These are phyloP conservation scores for Heritiera littoralis DNA, from an alignment of 345 rosid genomes.

Conservation along the genomic window DNA sequence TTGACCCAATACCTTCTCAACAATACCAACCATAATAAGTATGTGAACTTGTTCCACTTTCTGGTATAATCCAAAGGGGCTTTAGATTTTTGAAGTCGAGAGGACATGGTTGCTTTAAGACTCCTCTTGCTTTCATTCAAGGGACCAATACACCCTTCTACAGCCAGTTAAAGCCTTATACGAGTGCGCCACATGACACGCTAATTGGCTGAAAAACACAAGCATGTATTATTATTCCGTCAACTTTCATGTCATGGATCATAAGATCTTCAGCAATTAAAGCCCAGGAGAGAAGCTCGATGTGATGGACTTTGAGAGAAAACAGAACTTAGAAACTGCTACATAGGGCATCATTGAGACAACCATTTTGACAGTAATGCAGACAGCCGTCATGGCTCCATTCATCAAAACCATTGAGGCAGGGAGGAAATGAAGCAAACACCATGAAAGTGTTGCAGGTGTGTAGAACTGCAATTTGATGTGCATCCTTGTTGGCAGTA, in stretches of 20 bases:
- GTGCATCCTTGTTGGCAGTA: background rate
- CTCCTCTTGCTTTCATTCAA: background rate
- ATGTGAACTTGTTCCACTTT: background rate
- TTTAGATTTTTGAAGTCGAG: background rate
- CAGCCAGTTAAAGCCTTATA: background rate
- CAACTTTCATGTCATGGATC: background rate
- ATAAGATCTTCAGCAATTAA: background rate
- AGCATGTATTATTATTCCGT: background rate
- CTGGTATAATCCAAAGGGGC: background rate
- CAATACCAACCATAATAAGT: too few species aligned
- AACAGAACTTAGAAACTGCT: background rate
- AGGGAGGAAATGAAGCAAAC: background rate
- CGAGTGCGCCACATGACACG: background rate
- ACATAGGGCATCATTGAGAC: background rate
- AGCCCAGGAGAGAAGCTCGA: background rate
- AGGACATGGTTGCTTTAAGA: constrained; percentile 1
- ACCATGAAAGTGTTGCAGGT: background rate
- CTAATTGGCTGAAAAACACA: background rate
- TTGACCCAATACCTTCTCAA: too few species aligned
- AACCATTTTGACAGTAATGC: background rate
- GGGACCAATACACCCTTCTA: background rate
- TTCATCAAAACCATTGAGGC: background rate
- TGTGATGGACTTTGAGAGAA: background rate
- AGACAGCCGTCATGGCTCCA: background rate
- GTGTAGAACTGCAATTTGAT: background rate